A percentile compares a stretch with the other conserved stretches of the same genome.
phyloP scores from a whole-genome alignment of 2,329 filamentous ascomycete species.

The Aureobasidium sp. region DNA sequence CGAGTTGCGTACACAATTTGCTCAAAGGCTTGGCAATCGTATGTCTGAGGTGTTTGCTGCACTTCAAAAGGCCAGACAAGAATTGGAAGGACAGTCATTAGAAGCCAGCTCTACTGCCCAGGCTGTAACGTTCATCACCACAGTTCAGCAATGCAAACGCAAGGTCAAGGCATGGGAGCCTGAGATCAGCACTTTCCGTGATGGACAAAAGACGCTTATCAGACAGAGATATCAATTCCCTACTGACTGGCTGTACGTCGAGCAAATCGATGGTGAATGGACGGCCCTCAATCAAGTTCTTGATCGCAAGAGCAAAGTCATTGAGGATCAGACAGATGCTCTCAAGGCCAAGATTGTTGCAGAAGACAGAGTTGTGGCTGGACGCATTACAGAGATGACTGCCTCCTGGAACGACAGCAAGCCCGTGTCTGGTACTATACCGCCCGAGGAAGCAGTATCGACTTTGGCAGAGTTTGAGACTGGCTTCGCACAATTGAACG shows the following conservation, averaged over 20 bases:
- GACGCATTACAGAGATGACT: slow-evolving; percentile 80
- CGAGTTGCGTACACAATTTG: slow-evolving; percentile 92
- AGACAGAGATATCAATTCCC: slow-evolving; percentile 92
- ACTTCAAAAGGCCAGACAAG: slow-evolving; percentile 80
- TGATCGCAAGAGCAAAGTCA: slow-evolving; percentile 85
- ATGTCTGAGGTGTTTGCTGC: slow-evolving; percentile 91
- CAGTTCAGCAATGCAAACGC: slow-evolving; percentile 90
- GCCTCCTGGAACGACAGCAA: slow-evolving; percentile 93
- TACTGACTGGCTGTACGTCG: slow-evolving; percentile 87
- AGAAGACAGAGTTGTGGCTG: slow-evolving; percentile 83
- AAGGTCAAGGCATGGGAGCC: slow-evolving; percentile 92
- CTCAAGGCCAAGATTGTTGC: slow-evolving; percentile 89
- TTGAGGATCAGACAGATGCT: slow-evolving; percentile 92
- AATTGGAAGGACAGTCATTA: slow-evolving; percentile 84
- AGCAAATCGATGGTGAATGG: slow-evolving; percentile 96
- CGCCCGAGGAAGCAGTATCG: slow-evolving; percentile 78
- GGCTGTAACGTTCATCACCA: slow-evolving; percentile 96
- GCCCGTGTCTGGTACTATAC: slow-evolving; percentile 88
- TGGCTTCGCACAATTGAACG: slow-evolving; percentile 76
- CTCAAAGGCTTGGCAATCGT: slow-evolving; percentile 74
- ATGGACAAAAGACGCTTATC: slow-evolving; percentile 86
- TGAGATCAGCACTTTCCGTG: slow-evolving; percentile 90
- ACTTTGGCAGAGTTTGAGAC: slow-evolving; percentile 77
- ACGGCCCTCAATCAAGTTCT: slow-evolving; percentile 86
- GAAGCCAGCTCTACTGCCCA: slow-evolving; percentile 94